A percentile compares a stretch with the other conserved stretches of the same genome.
phyloP scores from a whole-genome alignment of 768 basidiomycete species.

The Lentinula guzmanii region DNA sequence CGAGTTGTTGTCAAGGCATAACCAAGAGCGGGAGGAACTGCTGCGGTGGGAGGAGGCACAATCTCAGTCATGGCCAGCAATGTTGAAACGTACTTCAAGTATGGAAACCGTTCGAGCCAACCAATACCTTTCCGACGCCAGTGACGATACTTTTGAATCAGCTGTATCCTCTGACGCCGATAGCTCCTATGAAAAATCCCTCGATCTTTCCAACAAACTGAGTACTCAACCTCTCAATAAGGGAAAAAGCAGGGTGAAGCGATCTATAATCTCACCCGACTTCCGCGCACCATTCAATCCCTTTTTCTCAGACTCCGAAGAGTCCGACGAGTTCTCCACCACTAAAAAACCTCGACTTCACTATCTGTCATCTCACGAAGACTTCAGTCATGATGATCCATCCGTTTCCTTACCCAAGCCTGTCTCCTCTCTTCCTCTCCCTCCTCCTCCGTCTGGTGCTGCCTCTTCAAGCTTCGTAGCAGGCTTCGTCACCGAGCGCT shows the following conservation, averaged over 20 bases:
- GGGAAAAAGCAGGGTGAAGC: background rate
- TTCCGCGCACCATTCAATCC: background rate
- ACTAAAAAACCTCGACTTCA: background rate
- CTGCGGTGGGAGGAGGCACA: constrained; percentile 40
- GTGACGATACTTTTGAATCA: background rate
- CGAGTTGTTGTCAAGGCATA: constrained; percentile 52
- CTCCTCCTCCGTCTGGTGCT: background rate
- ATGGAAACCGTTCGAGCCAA: constrained; percentile 33
- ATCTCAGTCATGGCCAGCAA: background rate
- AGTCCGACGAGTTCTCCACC: background rate
- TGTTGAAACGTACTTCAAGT: constrained; percentile 30
- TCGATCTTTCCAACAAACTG: background rate
- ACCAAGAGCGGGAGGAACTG: constrained; percentile 51
- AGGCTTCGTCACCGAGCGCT: background rate
- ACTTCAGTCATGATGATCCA: background rate
- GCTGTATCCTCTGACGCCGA: background rate
- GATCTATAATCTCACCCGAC: background rate
- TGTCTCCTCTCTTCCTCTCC: no score
- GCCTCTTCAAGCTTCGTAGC: no score
- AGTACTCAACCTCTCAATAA: background rate
- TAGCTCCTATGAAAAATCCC: background rate
- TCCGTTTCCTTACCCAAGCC: background rate
- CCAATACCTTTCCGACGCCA: background rate
- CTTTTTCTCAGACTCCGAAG: background rate
- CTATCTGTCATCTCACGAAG: background rate